Evolutionary conservation across 495 filamentous ascomycete species (phyloP).

Genomic region (Baudoinia panamericana): DNA sequence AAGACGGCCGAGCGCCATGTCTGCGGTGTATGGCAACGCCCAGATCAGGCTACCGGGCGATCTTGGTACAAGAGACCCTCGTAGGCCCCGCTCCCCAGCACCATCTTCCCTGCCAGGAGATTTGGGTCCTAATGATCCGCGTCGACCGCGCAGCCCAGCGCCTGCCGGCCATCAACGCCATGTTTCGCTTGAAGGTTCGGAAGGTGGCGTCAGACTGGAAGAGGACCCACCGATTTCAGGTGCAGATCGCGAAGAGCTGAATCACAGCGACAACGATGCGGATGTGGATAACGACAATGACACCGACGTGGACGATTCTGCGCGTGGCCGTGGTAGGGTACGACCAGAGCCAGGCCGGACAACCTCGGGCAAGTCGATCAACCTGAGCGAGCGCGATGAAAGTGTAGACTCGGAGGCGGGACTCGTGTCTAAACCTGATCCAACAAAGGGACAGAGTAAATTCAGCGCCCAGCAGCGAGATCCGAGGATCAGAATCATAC

Average conservation of each 20-base stretch:
- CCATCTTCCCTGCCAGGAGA: slow-evolving; percentile 17
- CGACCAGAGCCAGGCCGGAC: slow-evolving; percentile 25
- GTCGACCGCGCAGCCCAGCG: slow-evolving; percentile 9
- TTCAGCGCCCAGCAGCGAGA: slow-evolving; percentile 50
- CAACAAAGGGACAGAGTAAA: slow-evolving; percentile 50
- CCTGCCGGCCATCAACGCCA: slow-evolving; percentile 1
- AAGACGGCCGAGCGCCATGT: slow-evolving; percentile 42
- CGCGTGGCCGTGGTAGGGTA: slow-evolving; percentile 23
- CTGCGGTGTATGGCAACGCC: slow-evolving; percentile 26
- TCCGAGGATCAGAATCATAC: slow-evolving; percentile 42
- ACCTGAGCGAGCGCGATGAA: slow-evolving; percentile 19
- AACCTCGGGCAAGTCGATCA: slow-evolving; percentile 23
- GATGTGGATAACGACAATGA: slow-evolving; percentile 35
- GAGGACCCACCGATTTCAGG: slow-evolving; percentile 2
- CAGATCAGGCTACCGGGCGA: slow-evolving; percentile 35
- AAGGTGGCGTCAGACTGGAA: slow-evolving; percentile 5
- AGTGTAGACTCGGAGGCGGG: slow-evolving; percentile 20
- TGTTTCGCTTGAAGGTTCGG: slow-evolving; percentile 7
- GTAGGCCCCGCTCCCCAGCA: slow-evolving; percentile 12
- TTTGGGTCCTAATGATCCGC: slow-evolving; percentile 17
- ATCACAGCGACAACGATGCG: slow-evolving; percentile 11
- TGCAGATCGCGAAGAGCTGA: slow-evolving; percentile 3
- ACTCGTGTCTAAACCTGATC: slow-evolving; percentile 58
- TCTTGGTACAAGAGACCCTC: slow-evolving; percentile 14
- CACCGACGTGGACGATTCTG: slow-evolving; percentile 32